Evolutionary conservation across 2,329 filamentous ascomycete genomes (phyloP).

Genomic region (Fusarium sp.): DNA sequence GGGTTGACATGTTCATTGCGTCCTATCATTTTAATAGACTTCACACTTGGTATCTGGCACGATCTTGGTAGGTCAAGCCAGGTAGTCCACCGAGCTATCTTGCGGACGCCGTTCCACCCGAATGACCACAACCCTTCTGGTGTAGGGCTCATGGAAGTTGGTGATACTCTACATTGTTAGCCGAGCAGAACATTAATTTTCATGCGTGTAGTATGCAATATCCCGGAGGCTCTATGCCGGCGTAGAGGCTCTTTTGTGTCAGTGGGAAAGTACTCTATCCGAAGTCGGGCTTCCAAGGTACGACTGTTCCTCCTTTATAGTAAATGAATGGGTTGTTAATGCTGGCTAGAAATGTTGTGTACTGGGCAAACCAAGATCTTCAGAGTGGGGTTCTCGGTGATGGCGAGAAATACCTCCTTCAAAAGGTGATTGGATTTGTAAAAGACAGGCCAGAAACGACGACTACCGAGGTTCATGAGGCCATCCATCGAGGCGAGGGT

Average conservation of each 20-base stretch:
- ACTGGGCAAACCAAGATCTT: not conserved
- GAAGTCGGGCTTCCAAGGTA: constrained; percentile 22
- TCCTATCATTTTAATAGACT: not conserved
- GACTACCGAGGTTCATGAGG: constrained; percentile 10
- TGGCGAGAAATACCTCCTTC: not conserved
- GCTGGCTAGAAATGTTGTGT: not conserved
- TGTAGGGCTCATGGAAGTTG: constrained; percentile 17
- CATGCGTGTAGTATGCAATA: constrained; percentile 10
- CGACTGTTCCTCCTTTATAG: fast-evolving
- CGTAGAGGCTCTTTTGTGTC: constrained; percentile 1
- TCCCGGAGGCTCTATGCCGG: fast-evolving
- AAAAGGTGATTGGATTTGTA: not conserved
- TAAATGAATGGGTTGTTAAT: no score
- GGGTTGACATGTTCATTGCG: constrained; percentile 22
- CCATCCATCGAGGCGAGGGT: not conserved
- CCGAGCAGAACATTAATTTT: no score
- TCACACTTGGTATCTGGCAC: fast-evolving
- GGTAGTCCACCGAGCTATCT: not conserved
- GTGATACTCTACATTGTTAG: fast-evolving
- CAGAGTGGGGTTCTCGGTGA: fast-evolving
- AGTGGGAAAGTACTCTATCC: constrained; percentile 11
- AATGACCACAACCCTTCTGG: not conserved
- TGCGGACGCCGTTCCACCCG: not conserved
- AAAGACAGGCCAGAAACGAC: not conserved
- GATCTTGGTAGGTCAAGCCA: not conserved